Base-by-base conservation (phyloP, 2,329 filamentous ascomycete genomes). In the Pyrenophora seminiperda region DNA sequence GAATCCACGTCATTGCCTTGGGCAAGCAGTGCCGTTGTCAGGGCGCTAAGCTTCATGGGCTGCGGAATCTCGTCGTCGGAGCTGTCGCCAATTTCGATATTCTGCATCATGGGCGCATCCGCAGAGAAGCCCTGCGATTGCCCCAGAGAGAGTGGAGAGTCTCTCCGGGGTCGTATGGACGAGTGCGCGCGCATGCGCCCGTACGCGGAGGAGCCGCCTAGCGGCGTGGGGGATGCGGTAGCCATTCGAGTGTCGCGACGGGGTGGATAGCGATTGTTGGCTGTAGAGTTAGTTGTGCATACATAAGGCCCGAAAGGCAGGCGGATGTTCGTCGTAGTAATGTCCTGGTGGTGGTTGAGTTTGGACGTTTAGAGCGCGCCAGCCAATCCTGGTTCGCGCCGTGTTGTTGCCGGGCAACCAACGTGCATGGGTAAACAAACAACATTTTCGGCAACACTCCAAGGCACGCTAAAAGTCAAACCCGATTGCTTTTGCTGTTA, bases 11-110 rank as follows among this genome's bases (percentile, higher is more conserved):
- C 78, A 49, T 77, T 75, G 31, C 47, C 47, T 46, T 79, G 78
- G 17, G 74, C 73, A 40, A 97, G 80, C 13, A 97, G 79, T 15
- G 91, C 92, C 69, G 94, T 93, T 40, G 93, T 96, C 60, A 94
- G 83, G 64, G 92, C 91, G 71, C 91, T 97, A 70, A 97, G 88
- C 76, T 94, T 95, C 84, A 94, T 91, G 64, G 91, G 91, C 44
- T 76, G 67, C 61, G 90, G 88, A 20, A 95, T 90, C 74, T 97
- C 93, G 66, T 97, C 93, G 74, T 97, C 93, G 18, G 92, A 96
- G 78, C 90, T 96, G 69, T 96, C 92, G 63, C 90, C 87, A 60
- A 86, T 76, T 65, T 77, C 69, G 57, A 80, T 77, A 58, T 75
- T 75, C 61, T 78, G 76, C 65, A 78, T 72, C 71, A 75, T 75